Conservation (phyloP, 306 rosid species). For the Cucumis hystrix region DNA sequence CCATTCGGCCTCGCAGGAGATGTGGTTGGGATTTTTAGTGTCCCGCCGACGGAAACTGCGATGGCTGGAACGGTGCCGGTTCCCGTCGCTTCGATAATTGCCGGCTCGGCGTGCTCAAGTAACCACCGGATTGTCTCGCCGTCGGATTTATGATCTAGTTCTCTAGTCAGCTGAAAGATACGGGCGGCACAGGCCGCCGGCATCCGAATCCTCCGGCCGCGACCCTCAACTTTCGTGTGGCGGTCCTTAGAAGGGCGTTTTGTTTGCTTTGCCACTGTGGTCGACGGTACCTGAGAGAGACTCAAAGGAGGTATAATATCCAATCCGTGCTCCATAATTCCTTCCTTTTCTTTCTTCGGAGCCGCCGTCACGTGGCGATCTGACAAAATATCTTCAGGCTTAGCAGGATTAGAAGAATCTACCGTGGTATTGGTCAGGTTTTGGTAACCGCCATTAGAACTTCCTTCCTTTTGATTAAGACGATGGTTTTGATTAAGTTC, state of each 20-base stretch:
- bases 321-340: slow-evolving; percentile 19
- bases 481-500: background rate
- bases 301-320: slow-evolving; percentile 19
- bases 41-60: slow-evolving; percentile 68
- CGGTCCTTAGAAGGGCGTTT: slow-evolving; percentile 54
- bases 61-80: slow-evolving; percentile 78
- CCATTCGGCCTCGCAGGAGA: slow-evolving; percentile 45
- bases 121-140: slow-evolving; percentile 89
- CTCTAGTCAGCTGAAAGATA: slow-evolving; percentile 73
- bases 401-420: slow-evolving; percentile 9
- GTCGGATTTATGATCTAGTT: slow-evolving; percentile 70
- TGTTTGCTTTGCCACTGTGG: background rate
- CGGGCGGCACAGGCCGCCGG: slow-evolving; percentile 80
- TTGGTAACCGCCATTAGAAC: background rate
- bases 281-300: slow-evolving; percentile 17
- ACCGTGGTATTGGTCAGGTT: background rate
- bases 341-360: slow-evolving; percentile 38
- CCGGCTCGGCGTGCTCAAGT: slow-evolving; percentile 58
- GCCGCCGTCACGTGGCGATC: background rate
- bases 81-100: slow-evolving; percentile 71
- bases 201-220: slow-evolving; percentile 80
- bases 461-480: background rate
- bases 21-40: slow-evolving; percentile 65
- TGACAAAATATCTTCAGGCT: slow-evolving; percentile 6
- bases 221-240: slow-evolving; percentile 87